Base-by-base conservation (phyloP, 2,329 filamentous ascomycete species). In the Metarhizium anisopliae region DNA sequence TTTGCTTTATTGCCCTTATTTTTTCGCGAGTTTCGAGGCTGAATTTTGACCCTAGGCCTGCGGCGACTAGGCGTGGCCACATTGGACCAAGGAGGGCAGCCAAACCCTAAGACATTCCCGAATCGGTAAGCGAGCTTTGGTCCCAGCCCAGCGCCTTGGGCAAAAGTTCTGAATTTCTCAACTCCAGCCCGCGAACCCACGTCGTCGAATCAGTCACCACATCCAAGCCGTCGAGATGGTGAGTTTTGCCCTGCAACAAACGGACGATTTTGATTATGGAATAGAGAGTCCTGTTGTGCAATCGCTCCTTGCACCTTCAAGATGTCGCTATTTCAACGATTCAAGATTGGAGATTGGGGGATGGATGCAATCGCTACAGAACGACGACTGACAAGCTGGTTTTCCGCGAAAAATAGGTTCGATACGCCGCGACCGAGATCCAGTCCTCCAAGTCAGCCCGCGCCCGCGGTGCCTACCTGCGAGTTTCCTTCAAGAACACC, bases 401-500 rank as follows among this genome's bases (percentile, higher is more conserved):
- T 53, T 56, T 55, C 55, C 47, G 57, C 51, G 25, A 25, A 25
- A 50, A 57, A 52, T 72, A 95, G 91, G 90, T 95, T 83, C 90
- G 92, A 79, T 96, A 96, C 91, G 90, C 90, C 79, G 89, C 89
- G 75, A 89, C 86, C 73, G 84, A 91, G 76, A 93, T 95, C 75
- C 82, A 87, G 71, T 80, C 86, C 77, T 83, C 86, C 69, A 96
- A 96, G 85, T 95, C 90, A 81, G 94, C 94, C 78, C 90, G 93
- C 82, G 89, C 93, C 74, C 92, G 94, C 80, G 94, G 95, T 79
- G 91, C 92, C 76, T 99, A 97, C 85, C 89, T 99, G 71, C 91
- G 94, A 76, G 93, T 97, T 70, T 95, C 90, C 70, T 99, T 96
- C 90, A 99, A 99, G 88, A 99, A 99, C 87, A 99, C 94, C 76